Base-by-base conservation (phyloP, 495 filamentous ascomycete genomes). In the Schizothecium vesticola region DNA sequence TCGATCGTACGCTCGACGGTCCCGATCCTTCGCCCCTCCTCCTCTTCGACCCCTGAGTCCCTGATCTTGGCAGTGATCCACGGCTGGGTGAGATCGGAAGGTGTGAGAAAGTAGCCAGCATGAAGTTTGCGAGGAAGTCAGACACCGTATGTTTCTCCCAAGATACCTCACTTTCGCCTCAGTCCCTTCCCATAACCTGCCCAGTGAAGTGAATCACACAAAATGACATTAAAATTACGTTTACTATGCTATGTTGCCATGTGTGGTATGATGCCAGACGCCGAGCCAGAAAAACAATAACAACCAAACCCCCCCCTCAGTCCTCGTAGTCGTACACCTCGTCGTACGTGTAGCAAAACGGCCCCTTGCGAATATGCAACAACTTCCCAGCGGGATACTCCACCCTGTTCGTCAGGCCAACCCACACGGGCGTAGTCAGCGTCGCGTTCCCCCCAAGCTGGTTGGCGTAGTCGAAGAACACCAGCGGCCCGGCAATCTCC, bases 401-500 rank as follows among this genome's bases (percentile, higher is more conserved):
- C 12, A 51, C 43, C 19, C 43, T 2, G 43, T 51, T 51, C 43
- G 43, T 19, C 5, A 51, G 43, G 16, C 43, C 43, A 51, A 51
- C 43, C 43, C 43, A 51, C 16, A 51, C 43, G 6, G 43, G 43
- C 43, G 43, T 51, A 16, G 43, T 51, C 19, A 51, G 43, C 6
- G 59, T 60, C 12, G 25, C 59, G 16, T 60, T 60, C 2, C 59
- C 59, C 9, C 3, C 59, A 4, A 60, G 2, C 23, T 25, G 16
- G 28, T 60, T 60, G 13, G 21, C 59, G 10, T 60, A 60, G 23
- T 60, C 59, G 9, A 60, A 60, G n/a, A 60, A 60, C 3, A 60
- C 59, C 59, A 60, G n/a, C n/a, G 64, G 57, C n/a, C 74, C 74
- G 24, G 73, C 72, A 56, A 76, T 75, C 23, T 74, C 76, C 51